Conservation (phyloP, 208 protist genomes). For the Balamuthia mandrillaris region DNA sequence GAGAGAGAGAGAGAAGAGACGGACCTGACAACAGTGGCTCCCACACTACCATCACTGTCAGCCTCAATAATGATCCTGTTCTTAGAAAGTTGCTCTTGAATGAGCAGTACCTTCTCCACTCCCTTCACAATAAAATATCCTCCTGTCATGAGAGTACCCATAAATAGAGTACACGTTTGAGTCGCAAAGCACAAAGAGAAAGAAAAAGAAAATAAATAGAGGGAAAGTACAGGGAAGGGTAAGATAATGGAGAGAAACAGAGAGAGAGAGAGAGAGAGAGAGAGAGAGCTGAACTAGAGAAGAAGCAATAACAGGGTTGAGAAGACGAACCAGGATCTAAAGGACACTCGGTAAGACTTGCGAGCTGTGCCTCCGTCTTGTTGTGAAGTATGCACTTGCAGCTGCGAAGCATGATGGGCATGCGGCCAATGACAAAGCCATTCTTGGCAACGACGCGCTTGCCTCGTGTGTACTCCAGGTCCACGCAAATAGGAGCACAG, state of each 20-base stretch:
- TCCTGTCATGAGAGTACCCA: constrained; percentile 41
- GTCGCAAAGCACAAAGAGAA: not conserved
- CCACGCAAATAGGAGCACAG: constrained; percentile 81
- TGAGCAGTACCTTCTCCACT: constrained; percentile 95
- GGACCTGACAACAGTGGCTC: constrained; percentile 47
- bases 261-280: not conserved
- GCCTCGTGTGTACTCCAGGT: constrained; percentile 80
- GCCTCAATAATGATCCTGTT: constrained; percentile 96
- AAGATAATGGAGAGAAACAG: not conserved
- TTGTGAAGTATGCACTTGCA: constrained; percentile 91
- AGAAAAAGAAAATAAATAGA: constrained; percentile 2
- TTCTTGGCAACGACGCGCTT: constrained; percentile 72
- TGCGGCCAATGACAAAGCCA: constrained; percentile 91
- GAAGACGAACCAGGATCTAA: constrained; percentile 85
- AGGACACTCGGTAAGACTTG: constrained; percentile 94
- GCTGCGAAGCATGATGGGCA: constrained; percentile 99
- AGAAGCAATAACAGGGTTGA: not conserved
- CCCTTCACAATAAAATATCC: constrained; percentile 99
- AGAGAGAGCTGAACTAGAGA: not conserved
- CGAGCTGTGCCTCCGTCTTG: constrained; percentile 86
- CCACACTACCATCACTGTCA: constrained; percentile 67
- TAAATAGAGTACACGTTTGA: not conserved
- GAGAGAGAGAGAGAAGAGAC: not conserved
- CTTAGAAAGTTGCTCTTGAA: constrained; percentile 94
- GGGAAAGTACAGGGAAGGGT: not conserved